These are phyloP conservation scores for Blastocystis sp. DNA, from an alignment of 352 stramenopile species.

Conservation along the genomic window DNA sequence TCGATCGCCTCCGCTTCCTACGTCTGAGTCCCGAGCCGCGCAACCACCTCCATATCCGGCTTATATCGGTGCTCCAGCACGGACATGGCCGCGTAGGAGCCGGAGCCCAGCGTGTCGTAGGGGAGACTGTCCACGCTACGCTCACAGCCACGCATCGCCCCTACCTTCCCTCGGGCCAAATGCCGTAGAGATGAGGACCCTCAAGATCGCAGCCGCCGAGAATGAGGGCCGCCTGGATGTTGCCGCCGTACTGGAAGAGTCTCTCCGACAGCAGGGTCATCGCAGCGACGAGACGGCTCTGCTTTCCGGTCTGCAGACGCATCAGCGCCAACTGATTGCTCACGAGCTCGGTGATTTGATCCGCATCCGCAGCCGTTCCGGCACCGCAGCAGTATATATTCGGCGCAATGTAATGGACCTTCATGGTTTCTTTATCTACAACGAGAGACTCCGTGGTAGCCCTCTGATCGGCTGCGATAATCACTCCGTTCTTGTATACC, in stretches of 20 bases:
- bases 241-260: constrained; percentile 66
- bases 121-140: constrained; percentile 29
- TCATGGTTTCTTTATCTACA: constrained; percentile 64
- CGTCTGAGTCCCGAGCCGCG: neutral
- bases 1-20: constrained; percentile 66
- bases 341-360: constrained; percentile 52
- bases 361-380: constrained; percentile 66
- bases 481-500: constrained; percentile 67
- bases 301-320: constrained; percentile 65
- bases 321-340: constrained; percentile 62
- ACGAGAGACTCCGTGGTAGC: constrained; percentile 65
- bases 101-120: constrained; percentile 60
- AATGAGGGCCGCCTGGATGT: constrained; percentile 59
- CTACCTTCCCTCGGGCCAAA: constrained; percentile 68
- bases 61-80: constrained; percentile 65
- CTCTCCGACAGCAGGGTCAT: constrained; percentile 49
- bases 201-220: constrained; percentile 56
- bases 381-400: constrained; percentile 70
- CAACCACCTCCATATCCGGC: constrained; percentile 39
- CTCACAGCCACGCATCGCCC: neutral
- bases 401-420: constrained; percentile 68
- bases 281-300: constrained; percentile 55
- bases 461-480: constrained; percentile 65
- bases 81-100: constrained; percentile 57
- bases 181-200: constrained; percentile 66